Evolutionary conservation across 2,329 filamentous ascomycete species (phyloP).

Genomic region (Stagonosporopsis rhizophila): DNA sequence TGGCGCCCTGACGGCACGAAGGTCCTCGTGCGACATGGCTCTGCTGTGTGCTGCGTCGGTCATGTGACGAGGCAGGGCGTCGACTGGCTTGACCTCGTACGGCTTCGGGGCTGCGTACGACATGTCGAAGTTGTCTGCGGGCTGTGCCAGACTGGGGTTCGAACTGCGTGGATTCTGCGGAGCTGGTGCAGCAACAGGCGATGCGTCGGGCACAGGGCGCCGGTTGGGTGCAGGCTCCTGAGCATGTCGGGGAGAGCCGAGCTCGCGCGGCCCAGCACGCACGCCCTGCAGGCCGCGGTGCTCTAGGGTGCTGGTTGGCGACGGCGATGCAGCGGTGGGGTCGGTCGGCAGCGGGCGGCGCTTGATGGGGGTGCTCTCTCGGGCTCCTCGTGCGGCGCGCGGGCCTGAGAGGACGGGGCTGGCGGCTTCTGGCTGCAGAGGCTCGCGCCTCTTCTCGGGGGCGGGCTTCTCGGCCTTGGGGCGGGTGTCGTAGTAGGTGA

Average conservation of each 20-base stretch:
- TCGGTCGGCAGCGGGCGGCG: slow-evolving; percentile 83
- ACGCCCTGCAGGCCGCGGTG: slow-evolving; percentile 38
- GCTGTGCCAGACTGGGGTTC: slow-evolving; percentile 27
- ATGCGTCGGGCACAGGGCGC: slow-evolving; percentile 38
- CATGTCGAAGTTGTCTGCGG: slow-evolving; percentile 42
- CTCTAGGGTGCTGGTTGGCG: slow-evolving; percentile 36
- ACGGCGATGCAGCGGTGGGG: slow-evolving; percentile 63
- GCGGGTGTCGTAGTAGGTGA: slow-evolving; percentile 93
- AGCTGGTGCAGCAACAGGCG: slow-evolving; percentile 34
- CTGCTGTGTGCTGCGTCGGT: slow-evolving; percentile 25
- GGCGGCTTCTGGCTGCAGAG: slow-evolving; percentile 42
- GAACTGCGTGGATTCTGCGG: slow-evolving; percentile 37
- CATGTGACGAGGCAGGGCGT: slow-evolving; percentile 36
- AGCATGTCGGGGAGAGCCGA: slow-evolving; percentile 44
- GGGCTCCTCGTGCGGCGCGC: slow-evolving; percentile 31
- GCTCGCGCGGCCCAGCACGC: slow-evolving; percentile 44
- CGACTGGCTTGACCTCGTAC: slow-evolving; percentile 44
- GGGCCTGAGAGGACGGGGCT: slow-evolving; percentile 53
- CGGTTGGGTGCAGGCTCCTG: slow-evolving; percentile 35
- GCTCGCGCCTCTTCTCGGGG: slow-evolving; percentile 60
- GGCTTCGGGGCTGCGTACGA: slow-evolving; percentile 47
- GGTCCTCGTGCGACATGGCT: slow-evolving; percentile 41
- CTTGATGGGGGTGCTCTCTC: slow-evolving; percentile 72
- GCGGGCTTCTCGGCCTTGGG: slow-evolving; percentile 77
- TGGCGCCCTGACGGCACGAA: slow-evolving; percentile 31